Evolutionary conservation across 768 basidiomycete genomes (phyloP).

Genomic region (Boletus pseudopeckii): DNA sequence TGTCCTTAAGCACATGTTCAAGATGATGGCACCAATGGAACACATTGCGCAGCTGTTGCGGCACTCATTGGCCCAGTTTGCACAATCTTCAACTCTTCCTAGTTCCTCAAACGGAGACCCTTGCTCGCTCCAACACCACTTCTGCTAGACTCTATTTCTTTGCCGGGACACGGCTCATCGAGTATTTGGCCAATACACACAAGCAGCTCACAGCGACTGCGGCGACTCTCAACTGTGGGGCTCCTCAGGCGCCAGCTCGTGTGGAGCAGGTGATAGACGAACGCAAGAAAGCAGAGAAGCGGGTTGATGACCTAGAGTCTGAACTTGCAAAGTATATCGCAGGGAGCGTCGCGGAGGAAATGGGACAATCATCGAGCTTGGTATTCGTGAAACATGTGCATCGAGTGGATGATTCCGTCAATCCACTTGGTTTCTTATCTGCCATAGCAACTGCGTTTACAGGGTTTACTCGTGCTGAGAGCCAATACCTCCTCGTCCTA

Average conservation of each 20-base stretch:
- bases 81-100: constrained; percentile 71
- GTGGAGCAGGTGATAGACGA: constrained; percentile 65
- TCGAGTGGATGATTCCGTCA: constrained; percentile 58
- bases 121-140: constrained; percentile 56
- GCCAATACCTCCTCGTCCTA: constrained; percentile 48
- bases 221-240: constrained; percentile 62
- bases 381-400: constrained; percentile 50
- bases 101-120: constrained; percentile 62
- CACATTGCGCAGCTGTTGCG: constrained; percentile 56
- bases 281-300: constrained; percentile 62
- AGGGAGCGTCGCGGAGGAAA: constrained; percentile 36
- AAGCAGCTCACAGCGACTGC: constrained; percentile 52
- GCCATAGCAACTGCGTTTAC: constrained; percentile 50
- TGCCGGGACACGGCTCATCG: constrained; percentile 71
- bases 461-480: constrained; percentile 19
- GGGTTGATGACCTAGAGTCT: constrained; percentile 63
- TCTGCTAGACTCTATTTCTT: constrained; percentile 79
- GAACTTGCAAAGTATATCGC: constrained; percentile 59
- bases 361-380: constrained; percentile 25
- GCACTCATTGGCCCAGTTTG: constrained; percentile 79
- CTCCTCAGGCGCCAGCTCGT: constrained; percentile 63
- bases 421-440: constrained; percentile 57
- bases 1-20: constrained; percentile 25
- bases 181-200: constrained; percentile 59
- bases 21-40: neutral